A percentile compares a stretch with the other conserved stretches of the same genome.
These are phyloP conservation scores for Talaromyces rugulosus DNA, from an alignment of 2,329 filamentous ascomycete genomes.

Conservation along the genomic window DNA sequence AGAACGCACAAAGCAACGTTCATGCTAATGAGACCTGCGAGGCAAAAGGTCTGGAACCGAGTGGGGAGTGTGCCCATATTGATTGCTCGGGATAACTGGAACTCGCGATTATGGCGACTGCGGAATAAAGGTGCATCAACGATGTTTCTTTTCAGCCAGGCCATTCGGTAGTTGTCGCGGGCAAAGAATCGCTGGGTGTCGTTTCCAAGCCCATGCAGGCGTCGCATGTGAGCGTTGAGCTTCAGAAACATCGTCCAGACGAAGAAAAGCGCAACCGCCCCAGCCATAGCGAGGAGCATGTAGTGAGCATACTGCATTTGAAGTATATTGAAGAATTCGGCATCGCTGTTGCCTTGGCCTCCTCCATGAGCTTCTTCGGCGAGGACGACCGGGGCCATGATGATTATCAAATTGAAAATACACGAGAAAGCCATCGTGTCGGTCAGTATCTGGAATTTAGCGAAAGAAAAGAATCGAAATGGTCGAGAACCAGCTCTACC, in stretches of 20 bases:
- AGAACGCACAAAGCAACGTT: slow-evolving; percentile 49
- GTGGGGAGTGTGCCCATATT: slow-evolving; percentile 45
- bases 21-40: slow-evolving; percentile 38
- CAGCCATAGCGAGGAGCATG: slow-evolving; percentile 55
- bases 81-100: slow-evolving; percentile 40
- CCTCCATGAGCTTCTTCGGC: slow-evolving; percentile 1
- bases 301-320: slow-evolving; percentile 44
- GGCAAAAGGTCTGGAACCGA: slow-evolving; percentile 41
- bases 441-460: neutral
- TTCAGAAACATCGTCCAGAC: slow-evolving; percentile 62
- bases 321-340: slow-evolving; percentile 2
- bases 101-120: slow-evolving; percentile 42
- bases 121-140: slow-evolving; percentile 45
- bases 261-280: slow-evolving; percentile 57
- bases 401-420: neutral
- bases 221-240: slow-evolving; percentile 65
- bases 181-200: slow-evolving; percentile 77
- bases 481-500: slow-evolving; percentile 9
- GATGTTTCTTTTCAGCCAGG: slow-evolving; percentile 66
- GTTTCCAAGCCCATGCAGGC: slow-evolving; percentile 70
- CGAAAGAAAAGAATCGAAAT: neutral
- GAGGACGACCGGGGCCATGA: slow-evolving; percentile 7
- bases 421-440: neutral
- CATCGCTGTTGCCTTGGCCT: neutral
- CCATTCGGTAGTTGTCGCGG: slow-evolving; percentile 52